A percentile compares a stretch with the other conserved stretches of the same genome.
Evolutionary conservation across 257 asterid species (phyloP).

Genomic region (Jacaranda mimosifolia): DNA sequence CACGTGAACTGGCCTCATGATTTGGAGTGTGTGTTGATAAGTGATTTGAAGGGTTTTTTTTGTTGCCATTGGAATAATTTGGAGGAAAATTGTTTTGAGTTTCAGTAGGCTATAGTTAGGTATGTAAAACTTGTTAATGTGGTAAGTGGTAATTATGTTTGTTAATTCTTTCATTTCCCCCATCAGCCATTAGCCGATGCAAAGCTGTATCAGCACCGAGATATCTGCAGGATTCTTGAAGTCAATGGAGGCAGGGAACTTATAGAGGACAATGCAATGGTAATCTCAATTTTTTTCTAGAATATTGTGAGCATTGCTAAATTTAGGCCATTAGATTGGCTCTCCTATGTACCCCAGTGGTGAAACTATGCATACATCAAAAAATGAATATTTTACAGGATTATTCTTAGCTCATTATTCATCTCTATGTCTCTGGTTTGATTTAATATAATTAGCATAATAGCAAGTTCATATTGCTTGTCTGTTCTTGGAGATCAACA

Average conservation of each 20-base stretch:
- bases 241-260: conserved; percentile 64
- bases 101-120: not conserved
- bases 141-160: not conserved
- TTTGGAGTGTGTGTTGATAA: too few relatives aligned
- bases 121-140: not conserved
- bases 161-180: conserved; percentile 6
- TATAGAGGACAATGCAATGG: conserved; percentile 57
- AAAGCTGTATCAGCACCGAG: conserved; percentile 61
- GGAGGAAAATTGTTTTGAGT: too few relatives aligned
- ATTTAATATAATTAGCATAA: too few relatives aligned
- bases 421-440: not conserved
- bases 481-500: too few relatives aligned
- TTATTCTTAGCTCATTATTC: not conserved
- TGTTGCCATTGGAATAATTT: too few relatives aligned
- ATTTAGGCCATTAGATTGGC: not conserved
- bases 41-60: not conserved
- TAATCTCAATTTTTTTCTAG: conserved; percentile 20
- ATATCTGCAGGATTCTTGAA: conserved; percentile 72
- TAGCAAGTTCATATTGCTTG: too few relatives aligned
- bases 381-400: not conserved
- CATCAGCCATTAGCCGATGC: conserved; percentile 68
- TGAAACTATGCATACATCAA: too few relatives aligned
- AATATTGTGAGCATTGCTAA: not conserved
- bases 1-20: too few relatives aligned
- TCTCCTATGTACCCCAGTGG: not conserved